Percentiles rank a stretch among this genome's conserved stretches.
These are phyloP conservation scores for Russula vinacea DNA, from an alignment of 768 basidiomycete species.

Conservation along the genomic window DNA sequence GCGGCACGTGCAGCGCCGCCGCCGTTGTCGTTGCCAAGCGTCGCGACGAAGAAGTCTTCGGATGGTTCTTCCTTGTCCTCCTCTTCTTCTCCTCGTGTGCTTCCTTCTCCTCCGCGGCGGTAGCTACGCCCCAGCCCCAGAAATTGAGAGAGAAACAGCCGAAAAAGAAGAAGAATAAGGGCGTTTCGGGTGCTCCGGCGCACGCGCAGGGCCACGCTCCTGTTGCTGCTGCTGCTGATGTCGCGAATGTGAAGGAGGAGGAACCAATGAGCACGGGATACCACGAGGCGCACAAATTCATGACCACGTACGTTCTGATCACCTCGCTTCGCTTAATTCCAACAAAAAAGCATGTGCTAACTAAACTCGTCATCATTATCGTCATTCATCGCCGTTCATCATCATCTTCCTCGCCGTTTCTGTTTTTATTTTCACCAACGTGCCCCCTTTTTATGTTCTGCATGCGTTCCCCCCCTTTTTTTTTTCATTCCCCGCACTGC, in stretches of 20 bases:
- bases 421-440: neutral
- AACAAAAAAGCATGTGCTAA: neutral
- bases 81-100: no score
- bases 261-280: constrained; percentile 39
- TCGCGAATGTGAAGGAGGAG: no score
- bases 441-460: neutral
- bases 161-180: neutral
- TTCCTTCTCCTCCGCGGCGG: neutral
- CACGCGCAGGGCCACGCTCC: neutral
- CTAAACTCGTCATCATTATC: neutral
- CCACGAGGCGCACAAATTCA: constrained; percentile 57
- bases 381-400: neutral
- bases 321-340: neutral
- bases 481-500: neutral
- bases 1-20: neutral
- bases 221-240: neutral
- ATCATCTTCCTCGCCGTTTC: neutral
- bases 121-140: neutral
- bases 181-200: neutral
- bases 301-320: constrained; percentile 52
- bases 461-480: constrained; percentile 4
- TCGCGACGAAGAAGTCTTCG: neutral
- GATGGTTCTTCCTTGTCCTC: neutral
- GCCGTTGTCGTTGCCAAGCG: neutral
- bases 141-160: neutral